Percentiles rank a stretch among this genome's conserved stretches.
Conservation (phyloP, 1,284 basidiomycete genomes). For the Trichosporon ovoides region DNA sequence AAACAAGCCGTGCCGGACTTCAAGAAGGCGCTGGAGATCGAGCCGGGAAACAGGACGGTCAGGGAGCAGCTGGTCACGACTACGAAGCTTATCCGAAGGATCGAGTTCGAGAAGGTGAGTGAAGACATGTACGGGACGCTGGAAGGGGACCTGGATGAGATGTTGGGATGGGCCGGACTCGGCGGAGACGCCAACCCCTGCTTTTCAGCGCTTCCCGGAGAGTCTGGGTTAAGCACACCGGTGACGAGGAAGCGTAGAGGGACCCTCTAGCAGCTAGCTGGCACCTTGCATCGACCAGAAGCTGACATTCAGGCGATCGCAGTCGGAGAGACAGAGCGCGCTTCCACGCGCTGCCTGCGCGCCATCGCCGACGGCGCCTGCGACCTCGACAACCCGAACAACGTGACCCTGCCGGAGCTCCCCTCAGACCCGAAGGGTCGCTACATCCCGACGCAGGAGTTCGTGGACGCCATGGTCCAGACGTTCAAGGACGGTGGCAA, state of each 20-base stretch:
- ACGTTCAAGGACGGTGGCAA: constrained; percentile 82
- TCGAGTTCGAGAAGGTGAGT: constrained; percentile 79
- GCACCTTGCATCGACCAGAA: no score
- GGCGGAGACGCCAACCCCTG: no score
- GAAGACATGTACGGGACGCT: no score
- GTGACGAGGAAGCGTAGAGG: no score
- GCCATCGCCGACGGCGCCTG: constrained; percentile 70
- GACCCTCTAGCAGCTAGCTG: no score
- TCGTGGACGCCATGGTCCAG: constrained; percentile 79
- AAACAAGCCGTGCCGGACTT: constrained; percentile 80
- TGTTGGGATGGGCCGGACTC: no score
- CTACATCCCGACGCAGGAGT: constrained; percentile 67
- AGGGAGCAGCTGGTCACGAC: constrained; percentile 78
- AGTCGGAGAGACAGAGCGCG: constrained; percentile 73
- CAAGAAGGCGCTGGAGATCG: constrained; percentile 76
- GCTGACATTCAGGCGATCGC: constrained; percentile 87
- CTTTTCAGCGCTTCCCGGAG: no score
- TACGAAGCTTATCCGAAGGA: constrained; percentile 69
- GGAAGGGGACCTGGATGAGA: no score
- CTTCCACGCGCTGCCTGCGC: constrained; percentile 65
- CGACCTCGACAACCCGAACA: constrained; percentile 34
- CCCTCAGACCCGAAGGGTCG: constrained; percentile 53
- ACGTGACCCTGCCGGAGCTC: constrained; percentile 60
- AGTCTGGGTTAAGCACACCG: no score
- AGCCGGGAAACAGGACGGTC: constrained; percentile 79